A percentile compares a stretch with the other conserved stretches of the same genome.
Conservation (phyloP, 768 basidiomycete genomes). For the Boletus tomentosulus region DNA sequence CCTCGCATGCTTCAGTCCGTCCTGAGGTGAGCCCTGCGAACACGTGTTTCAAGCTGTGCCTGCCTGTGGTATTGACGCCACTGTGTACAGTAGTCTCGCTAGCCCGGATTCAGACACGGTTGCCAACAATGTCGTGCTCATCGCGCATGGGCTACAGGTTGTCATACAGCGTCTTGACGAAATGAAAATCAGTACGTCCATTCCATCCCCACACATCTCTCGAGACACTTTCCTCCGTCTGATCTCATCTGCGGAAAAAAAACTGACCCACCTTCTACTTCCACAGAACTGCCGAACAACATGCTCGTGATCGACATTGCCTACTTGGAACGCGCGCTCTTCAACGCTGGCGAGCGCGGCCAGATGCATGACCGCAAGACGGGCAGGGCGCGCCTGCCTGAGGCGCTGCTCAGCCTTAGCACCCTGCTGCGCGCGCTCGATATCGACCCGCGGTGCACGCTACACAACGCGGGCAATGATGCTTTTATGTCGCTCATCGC, state of each 20-base stretch:
- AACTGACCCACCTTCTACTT: background rate
- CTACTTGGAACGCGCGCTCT: conserved; percentile 59
- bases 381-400: conserved; percentile 46
- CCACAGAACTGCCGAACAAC: conserved; percentile 68
- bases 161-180: conserved; percentile 66
- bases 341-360: conserved; percentile 51
- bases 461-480: conserved; percentile 80
- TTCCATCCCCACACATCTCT: background rate
- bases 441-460: conserved; percentile 31
- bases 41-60: background rate
- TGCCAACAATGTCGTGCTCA: conserved; percentile 66
- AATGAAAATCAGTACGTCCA: conserved; percentile 69
- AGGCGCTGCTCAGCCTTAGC: conserved; percentile 58
- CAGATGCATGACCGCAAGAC: conserved; percentile 59
- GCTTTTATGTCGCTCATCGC: conserved; percentile 66
- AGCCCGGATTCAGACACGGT: conserved; percentile 75
- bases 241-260: background rate
- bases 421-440: conserved; percentile 60
- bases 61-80: background rate
- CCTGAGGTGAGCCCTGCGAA: conserved; percentile 48
- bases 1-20: conserved; percentile 68
- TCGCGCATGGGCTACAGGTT: conserved; percentile 55
- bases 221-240: background rate
- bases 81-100: conserved; percentile 52
- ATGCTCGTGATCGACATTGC: conserved; percentile 64